phyloP scores from a whole-genome alignment of 1,284 basidiomycete species.

The Naganishia sp. region DNA sequence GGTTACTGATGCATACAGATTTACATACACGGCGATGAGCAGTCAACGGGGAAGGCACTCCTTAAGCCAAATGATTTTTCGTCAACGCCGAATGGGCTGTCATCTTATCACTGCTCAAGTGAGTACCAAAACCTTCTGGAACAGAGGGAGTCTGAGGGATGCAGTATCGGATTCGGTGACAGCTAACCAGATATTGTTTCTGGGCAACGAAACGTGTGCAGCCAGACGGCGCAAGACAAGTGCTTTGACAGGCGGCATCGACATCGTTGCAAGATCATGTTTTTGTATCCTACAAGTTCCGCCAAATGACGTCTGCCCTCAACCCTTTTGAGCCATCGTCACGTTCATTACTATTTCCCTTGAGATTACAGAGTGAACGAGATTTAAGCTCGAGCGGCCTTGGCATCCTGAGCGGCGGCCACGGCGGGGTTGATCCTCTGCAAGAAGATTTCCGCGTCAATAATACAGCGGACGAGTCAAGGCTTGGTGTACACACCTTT shows the following conservation, averaged over 20 bases:
- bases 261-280: constrained; percentile 14
- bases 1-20: too few species aligned
- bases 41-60: too few species aligned
- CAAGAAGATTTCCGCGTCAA: not conserved
- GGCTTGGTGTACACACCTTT: constrained; percentile 61
- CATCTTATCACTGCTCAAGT: too few species aligned
- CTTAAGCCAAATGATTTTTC: too few species aligned
- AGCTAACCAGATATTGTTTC: too few species aligned
- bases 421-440: constrained; percentile 77
- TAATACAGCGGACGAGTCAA: constrained; percentile 5
- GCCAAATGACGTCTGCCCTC: constrained; percentile 15
- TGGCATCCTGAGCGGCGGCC: constrained; percentile 63
- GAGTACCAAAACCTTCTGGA: too few species aligned
- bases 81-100: too few species aligned
- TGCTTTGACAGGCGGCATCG: not conserved
- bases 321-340: constrained; percentile 1
- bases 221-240: not conserved
- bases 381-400: constrained; percentile 42
- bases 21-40: too few species aligned
- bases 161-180: too few species aligned
- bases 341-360: constrained; percentile 17
- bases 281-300: constrained; percentile 21
- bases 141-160: too few species aligned
- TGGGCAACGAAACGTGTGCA: too few species aligned
- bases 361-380: constrained; percentile 10